Conservation (phyloP, 2,329 filamentous ascomycete species). For the Colletotrichum euphorbiae region DNA sequence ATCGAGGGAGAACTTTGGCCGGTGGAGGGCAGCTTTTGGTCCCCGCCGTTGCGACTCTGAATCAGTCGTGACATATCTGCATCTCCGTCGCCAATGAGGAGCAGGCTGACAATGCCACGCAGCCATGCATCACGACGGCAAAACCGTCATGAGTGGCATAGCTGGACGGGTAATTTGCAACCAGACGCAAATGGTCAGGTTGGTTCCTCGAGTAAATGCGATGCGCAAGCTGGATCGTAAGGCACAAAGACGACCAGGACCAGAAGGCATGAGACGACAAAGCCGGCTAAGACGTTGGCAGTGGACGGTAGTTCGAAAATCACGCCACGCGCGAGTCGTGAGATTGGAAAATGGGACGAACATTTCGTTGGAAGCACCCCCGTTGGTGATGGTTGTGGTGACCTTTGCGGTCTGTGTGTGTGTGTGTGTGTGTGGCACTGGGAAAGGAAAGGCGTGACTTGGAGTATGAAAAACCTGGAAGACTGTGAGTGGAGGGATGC, state of each 20-base stretch:
- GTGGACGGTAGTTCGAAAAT: constrained; percentile 26
- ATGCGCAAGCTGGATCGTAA: background rate
- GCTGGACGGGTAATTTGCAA: background rate
- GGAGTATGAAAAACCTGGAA: background rate
- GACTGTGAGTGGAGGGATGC: constrained; percentile 13
- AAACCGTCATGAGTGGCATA: background rate
- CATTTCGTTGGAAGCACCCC: constrained; percentile 16
- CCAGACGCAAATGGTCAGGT: constrained; percentile 9
- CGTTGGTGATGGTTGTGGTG: background rate
- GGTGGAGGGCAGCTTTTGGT: background rate
- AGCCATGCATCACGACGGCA: background rate
- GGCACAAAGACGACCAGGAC: background rate
- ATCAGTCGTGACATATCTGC: background rate
- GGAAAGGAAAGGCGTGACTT: background rate
- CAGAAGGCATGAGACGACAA: constrained; percentile 8
- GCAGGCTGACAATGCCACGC: background rate
- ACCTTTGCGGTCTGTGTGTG: background rate
- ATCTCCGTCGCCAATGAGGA: no score
- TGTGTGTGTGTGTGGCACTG: background rate
- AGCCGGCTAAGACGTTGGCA: constrained; percentile 26
- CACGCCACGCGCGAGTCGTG: constrained; percentile 38
- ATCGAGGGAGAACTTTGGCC: constrained; percentile 1
- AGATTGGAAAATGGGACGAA: constrained; percentile 33
- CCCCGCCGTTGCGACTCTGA: constrained; percentile 3
- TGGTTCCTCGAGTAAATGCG: constrained; percentile 1